Percentiles rank a stretch among this genome's conserved stretches.
These are phyloP conservation scores for Graphium sp. DNA, from an alignment of 2,329 filamentous ascomycete species.

Conservation along the genomic window DNA sequence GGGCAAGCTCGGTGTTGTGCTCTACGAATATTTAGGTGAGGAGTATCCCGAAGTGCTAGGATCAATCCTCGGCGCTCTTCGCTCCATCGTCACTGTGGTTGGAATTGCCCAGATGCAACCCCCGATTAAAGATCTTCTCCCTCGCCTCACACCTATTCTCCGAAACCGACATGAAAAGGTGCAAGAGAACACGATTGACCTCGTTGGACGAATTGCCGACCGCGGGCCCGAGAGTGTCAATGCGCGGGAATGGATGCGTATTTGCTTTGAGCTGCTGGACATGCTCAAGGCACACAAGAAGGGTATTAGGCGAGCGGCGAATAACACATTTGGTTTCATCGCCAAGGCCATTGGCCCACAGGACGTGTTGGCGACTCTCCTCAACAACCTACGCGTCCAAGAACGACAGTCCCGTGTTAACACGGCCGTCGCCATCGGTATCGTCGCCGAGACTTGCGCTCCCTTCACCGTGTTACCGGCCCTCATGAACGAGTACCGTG, in stretches of 20 bases:
- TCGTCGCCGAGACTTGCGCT: slow-evolving; percentile 94
- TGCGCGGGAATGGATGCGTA: slow-evolving; percentile 98
- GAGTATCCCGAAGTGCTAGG: slow-evolving; percentile 97
- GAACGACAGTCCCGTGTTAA: slow-evolving; percentile 97
- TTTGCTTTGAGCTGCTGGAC: slow-evolving; percentile 95
- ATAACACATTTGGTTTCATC: slow-evolving; percentile 99
- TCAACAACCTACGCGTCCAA: slow-evolving; percentile 93
- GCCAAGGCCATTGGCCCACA: slow-evolving; percentile 97
- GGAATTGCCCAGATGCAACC: slow-evolving; percentile 98
- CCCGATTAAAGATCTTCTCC: slow-evolving; percentile 88
- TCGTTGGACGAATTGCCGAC: slow-evolving; percentile 95
- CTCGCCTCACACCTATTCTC: slow-evolving; percentile 90
- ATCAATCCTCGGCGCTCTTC: slow-evolving; percentile 85
- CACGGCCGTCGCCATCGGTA: slow-evolving; percentile 94
- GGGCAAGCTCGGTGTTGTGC: slow-evolving; percentile 82
- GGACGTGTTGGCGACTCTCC: slow-evolving; percentile 84
- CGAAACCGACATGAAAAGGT: slow-evolving; percentile 98
- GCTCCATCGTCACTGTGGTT: slow-evolving; percentile 93
- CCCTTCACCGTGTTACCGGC: slow-evolving; percentile 98
- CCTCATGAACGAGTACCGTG: slow-evolving; percentile 97
- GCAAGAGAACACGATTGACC: slow-evolving; percentile 95
- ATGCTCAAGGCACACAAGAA: slow-evolving; percentile 99
- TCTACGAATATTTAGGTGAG: slow-evolving; percentile 97
- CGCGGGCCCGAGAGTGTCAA: slow-evolving; percentile 93
- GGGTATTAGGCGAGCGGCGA: slow-evolving; percentile 91